A percentile compares a stretch with the other conserved stretches of the same genome.
phyloP scores from a whole-genome alignment of 1,284 basidiomycete genomes.

The Ustilago lituana region DNA sequence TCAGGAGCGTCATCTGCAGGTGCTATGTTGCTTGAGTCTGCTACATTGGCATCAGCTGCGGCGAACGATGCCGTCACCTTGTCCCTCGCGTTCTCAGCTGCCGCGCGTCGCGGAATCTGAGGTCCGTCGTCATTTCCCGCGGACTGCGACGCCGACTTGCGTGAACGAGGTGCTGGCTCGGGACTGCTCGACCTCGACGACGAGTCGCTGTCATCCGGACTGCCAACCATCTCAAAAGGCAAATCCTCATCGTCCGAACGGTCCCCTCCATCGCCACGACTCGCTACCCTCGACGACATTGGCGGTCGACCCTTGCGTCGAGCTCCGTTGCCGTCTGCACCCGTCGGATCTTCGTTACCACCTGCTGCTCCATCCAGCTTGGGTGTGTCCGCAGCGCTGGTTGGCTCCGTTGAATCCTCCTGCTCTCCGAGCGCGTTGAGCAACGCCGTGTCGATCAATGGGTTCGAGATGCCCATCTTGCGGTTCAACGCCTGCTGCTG shows the following conservation, averaged over 20 bases:
- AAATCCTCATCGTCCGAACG: conserved; percentile 48
- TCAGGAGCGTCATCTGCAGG: not conserved
- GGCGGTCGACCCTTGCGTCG: conserved; percentile 27
- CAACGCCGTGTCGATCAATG: conserved; percentile 38
- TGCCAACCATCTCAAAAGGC: conserved; percentile 61
- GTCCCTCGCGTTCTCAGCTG: conserved; percentile 29
- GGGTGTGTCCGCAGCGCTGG: conserved; percentile 49
- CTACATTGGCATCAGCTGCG: conserved; percentile 19
- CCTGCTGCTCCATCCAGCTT: conserved; percentile 20
- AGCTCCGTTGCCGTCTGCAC: conserved; percentile 9
- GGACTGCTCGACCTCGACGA: conserved; percentile 44
- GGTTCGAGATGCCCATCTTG: conserved; percentile 42
- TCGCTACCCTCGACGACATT: conserved; percentile 13
- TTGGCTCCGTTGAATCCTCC: conserved; percentile 43
- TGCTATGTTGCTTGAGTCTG: conserved; percentile 42
- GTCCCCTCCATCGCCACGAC: conserved; percentile 23
- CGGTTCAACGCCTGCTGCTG: conserved; percentile 44
- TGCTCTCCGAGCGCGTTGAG: conserved; percentile 40
- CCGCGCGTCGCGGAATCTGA: conserved; percentile 26
- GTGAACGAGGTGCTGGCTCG: conserved; percentile 32
- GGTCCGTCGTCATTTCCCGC: conserved; percentile 76
- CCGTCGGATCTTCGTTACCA: conserved; percentile 13
- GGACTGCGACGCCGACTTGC: conserved; percentile 35
- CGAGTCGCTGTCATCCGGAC: conserved; percentile 55
- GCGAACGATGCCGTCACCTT: conserved; percentile 26